Percentiles rank a stretch among this genome's conserved stretches.
Conservation (phyloP, 1,284 basidiomycete genomes). For the Melampsora allii-populina region DNA sequence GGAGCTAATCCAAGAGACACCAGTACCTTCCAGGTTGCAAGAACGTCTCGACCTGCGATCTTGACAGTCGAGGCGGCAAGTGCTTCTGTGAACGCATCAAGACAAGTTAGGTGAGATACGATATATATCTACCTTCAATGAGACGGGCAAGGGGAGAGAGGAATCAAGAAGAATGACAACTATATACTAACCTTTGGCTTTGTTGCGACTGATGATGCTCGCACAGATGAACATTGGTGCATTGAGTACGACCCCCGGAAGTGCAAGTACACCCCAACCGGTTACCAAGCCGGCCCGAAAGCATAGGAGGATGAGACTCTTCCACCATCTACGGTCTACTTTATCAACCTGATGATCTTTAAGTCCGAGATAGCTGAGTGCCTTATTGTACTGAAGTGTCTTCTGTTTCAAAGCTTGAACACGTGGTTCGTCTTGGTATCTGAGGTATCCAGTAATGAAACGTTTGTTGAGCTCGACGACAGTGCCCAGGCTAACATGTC, state of each 20-base stretch:
- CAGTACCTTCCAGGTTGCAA: conserved; percentile 97
- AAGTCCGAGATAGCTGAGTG: conserved; percentile 86
- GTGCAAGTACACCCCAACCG: conserved; percentile 79
- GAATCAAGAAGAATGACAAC: too few species aligned
- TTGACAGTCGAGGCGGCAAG: conserved; percentile 95
- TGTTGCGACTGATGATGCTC: conserved; percentile 78
- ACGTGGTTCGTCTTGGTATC: conserved; percentile 90
- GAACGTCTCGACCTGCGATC: conserved; percentile 87
- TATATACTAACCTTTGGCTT: conserved; percentile 71
- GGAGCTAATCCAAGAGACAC: conserved; percentile 89
- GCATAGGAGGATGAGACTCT: conserved; percentile 75
- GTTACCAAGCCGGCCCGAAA: conserved; percentile 79
- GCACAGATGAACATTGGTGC: conserved; percentile 93
- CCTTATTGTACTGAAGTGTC: conserved; percentile 90
- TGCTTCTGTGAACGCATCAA: conserved; percentile 64
- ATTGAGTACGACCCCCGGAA: conserved; percentile 93
- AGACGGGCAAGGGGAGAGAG: conserved; percentile 1
- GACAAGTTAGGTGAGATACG: too few species aligned
- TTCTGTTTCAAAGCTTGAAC: conserved; percentile 76
- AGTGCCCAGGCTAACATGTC: conserved; percentile 89
- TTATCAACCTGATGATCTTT: conserved; percentile 96
- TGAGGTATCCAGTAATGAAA: conserved; percentile 86
- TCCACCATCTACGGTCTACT: conserved; percentile 67
- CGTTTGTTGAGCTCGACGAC: conserved; percentile 95
- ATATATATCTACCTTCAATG: neutral